These are phyloP conservation scores for Bonnemaisonia californica DNA, from an alignment of 31 red algal species.

Conservation along the genomic window DNA sequence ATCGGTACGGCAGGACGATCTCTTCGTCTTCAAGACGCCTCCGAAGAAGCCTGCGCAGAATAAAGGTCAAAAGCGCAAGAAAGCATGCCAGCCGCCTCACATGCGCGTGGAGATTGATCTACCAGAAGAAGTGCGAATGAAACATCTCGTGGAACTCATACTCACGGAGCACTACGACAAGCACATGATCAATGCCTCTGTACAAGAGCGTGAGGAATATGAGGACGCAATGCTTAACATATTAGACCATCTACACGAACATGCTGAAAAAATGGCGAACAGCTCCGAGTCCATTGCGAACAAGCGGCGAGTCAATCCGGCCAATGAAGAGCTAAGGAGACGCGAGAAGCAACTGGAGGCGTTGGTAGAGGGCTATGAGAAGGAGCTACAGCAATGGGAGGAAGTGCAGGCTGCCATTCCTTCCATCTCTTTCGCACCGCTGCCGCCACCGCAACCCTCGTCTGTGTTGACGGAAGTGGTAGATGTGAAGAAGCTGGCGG, in stretches of 20 bases:
- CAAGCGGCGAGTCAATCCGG: conserved; percentile 1
- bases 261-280: neutral
- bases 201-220: neutral
- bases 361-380: neutral
- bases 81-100: neutral
- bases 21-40: neutral
- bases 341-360: conserved; percentile 10
- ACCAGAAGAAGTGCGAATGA: neutral
- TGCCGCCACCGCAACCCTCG: neutral
- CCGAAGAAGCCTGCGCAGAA: neutral
- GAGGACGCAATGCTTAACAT: neutral
- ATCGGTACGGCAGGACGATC: neutral
- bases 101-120: neutral
- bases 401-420: neutral
- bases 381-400: conserved; percentile 17
- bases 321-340: neutral
- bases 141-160: neutral
- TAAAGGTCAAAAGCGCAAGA: neutral
- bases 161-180: neutral
- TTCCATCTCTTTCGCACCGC: neutral
- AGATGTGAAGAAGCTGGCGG: neutral
- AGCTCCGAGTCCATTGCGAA: neutral
- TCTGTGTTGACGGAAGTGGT: neutral
- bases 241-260: neutral
- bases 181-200: neutral